A percentile compares a stretch with the other conserved stretches of the same genome.
These are phyloP conservation scores for Cardiosporidium cionae DNA, from an alignment of 169 alveolate genomes.

Conservation along the genomic window DNA sequence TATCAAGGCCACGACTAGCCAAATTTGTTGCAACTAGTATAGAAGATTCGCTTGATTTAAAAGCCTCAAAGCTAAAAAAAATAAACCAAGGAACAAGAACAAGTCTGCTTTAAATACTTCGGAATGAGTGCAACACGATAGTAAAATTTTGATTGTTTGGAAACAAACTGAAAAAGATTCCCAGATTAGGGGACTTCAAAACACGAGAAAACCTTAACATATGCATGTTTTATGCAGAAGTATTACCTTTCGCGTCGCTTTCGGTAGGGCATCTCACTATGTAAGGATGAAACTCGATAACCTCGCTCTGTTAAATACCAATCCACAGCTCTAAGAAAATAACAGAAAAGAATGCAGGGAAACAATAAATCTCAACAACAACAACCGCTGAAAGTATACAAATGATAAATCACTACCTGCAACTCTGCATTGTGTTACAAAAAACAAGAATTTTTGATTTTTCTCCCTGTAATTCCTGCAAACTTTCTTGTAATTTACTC, in stretches of 20 bases:
- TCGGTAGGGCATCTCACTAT: constrained; percentile 24
- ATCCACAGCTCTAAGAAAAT: constrained; percentile 17
- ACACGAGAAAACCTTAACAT: too few relatives aligned
- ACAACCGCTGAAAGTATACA: too few relatives aligned
- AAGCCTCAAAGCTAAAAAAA: constrained; percentile 68
- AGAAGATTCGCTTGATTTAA: constrained; percentile 78
- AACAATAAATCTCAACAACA: too few relatives aligned
- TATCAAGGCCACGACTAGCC: constrained; percentile 95
- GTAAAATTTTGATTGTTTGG: too few relatives aligned
- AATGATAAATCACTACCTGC: too few relatives aligned
- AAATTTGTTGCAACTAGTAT: constrained; percentile 94
- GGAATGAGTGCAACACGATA: too few relatives aligned
- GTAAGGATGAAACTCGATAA: constrained; percentile 8
- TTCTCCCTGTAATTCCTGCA: constrained; percentile 1
- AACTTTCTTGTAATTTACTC: background rate
- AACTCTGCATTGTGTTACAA: constrained; percentile 17
- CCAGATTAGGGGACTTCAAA: too few relatives aligned
- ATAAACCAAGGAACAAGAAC: too few relatives aligned
- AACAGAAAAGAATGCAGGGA: too few relatives aligned
- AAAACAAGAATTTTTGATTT: constrained; percentile 2
- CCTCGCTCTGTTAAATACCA: constrained; percentile 6
- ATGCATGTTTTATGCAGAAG: too few relatives aligned
- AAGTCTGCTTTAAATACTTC: too few relatives aligned
- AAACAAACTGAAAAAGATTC: too few relatives aligned
- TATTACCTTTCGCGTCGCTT: constrained; percentile 6